phyloP scores from a whole-genome alignment of 1,284 basidiomycete species.

The Athelia sp. region DNA sequence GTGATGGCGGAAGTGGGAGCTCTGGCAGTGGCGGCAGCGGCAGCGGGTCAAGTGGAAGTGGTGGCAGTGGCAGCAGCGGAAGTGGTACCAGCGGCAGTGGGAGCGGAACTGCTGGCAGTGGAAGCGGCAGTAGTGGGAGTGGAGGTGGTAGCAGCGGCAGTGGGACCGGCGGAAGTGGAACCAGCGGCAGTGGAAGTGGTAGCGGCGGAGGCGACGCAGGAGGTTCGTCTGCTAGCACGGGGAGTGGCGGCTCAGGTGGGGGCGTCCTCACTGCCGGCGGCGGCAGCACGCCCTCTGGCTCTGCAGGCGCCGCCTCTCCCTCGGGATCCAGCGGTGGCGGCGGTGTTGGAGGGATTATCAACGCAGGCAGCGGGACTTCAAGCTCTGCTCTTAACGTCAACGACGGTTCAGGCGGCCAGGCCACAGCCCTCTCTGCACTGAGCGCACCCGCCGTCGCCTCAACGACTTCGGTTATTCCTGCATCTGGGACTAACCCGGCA shows the following conservation, averaged over 20 bases:
- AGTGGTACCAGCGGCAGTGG: conserved; percentile 9
- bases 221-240: neutral
- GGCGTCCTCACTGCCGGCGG: neutral
- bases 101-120: conserved; percentile 2
- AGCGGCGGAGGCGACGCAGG: neutral
- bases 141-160: neutral
- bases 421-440: too few relatives aligned
- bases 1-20: neutral
- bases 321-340: neutral
- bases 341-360: too few relatives aligned
- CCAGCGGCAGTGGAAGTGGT: neutral
- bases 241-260: neutral
- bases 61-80: conserved; percentile 9
- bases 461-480: too few relatives aligned
- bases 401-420: too few relatives aligned
- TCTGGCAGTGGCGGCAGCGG: neutral
- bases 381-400: too few relatives aligned
- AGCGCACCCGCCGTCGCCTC: too few relatives aligned
- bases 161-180: neutral
- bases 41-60: conserved; percentile 4
- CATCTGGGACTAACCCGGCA: too few relatives aligned
- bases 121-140: neutral
- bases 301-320: neutral
- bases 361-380: neutral
- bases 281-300: neutral